A percentile compares a stretch with the other conserved stretches of the same genome.
Evolutionary conservation across 495 filamentous ascomycete species (phyloP).

Genomic region (Penicillium maclennaniae): DNA sequence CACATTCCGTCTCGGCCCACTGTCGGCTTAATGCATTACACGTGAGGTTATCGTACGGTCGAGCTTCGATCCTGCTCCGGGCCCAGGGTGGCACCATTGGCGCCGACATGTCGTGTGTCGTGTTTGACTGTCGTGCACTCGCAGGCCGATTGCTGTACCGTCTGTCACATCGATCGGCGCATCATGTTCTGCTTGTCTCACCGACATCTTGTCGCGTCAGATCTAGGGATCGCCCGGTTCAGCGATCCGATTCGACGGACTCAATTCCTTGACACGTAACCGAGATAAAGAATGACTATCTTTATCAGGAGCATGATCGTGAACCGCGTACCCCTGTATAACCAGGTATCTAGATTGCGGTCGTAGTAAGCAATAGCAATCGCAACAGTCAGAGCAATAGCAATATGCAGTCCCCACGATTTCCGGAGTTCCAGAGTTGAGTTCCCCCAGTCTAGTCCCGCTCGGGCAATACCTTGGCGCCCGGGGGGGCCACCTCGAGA

Average conservation of each 20-base stretch:
- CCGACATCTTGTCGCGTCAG: slow-evolving; percentile 1
- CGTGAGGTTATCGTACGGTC: slow-evolving; percentile 7
- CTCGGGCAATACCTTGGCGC: slow-evolving; percentile 8
- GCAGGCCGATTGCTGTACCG: neutral
- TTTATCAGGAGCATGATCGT: neutral
- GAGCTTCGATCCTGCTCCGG: neutral
- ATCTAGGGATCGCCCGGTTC: neutral
- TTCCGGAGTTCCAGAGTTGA: slow-evolving; percentile 3
- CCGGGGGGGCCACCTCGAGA: slow-evolving; percentile 11
- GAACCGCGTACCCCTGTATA: no score
- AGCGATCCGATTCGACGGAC: neutral
- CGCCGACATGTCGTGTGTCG: neutral
- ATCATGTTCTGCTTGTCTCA: slow-evolving; percentile 5
- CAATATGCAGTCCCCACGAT: slow-evolving; percentile 1
- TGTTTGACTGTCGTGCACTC: slow-evolving; percentile 2
- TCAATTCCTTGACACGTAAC: neutral
- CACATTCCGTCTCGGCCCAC: slow-evolving; percentile 22
- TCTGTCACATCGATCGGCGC: slow-evolving; percentile 5
- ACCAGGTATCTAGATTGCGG: no score
- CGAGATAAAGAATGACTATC: neutral
- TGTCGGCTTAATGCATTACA: slow-evolving; percentile 8
- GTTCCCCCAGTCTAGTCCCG: slow-evolving; percentile 7
- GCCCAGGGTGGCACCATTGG: slow-evolving; percentile 4
- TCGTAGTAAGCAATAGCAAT: no score
- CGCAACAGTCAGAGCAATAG: neutral